A percentile compares a stretch with the other conserved stretches of the same genome.
phyloP scores from a whole-genome alignment of 345 rosid species.

The Clarkia xantiana region DNA sequence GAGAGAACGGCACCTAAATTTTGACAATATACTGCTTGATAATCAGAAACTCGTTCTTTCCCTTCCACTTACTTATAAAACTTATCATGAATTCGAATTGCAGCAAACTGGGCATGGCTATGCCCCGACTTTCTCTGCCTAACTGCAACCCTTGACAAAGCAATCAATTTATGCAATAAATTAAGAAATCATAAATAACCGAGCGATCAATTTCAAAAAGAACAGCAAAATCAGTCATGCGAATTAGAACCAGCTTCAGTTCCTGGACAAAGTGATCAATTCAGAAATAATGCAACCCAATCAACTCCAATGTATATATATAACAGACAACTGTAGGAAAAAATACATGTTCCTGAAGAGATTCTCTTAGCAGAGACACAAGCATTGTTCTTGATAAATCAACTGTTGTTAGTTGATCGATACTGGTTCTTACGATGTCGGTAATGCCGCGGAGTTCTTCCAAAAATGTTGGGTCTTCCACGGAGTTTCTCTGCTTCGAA shows the following conservation, averaged over 20 bases:
- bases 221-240: too few relatives aligned
- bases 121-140: conserved; percentile 43
- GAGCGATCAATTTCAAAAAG: too few relatives aligned
- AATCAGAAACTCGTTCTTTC: conserved; percentile 63
- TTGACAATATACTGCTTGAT: conserved; percentile 61
- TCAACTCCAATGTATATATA: conserved; percentile 1
- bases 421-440: conserved; percentile 47
- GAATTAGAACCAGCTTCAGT: too few relatives aligned
- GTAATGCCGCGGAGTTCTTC: conserved; percentile 75
- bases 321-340: background rate
- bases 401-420: conserved; percentile 46
- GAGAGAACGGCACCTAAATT: conserved; percentile 48
- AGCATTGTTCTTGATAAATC: conserved; percentile 67
- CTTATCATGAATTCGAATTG: conserved; percentile 69
- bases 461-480: conserved; percentile 31
- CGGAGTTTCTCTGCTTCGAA: conserved; percentile 30
- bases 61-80: conserved; percentile 82
- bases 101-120: conserved; percentile 69
- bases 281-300: conserved; percentile 2
- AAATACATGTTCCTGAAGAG: conserved; percentile 77
- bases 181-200: too few relatives aligned
- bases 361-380: conserved; percentile 56
- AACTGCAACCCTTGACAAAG: conserved; percentile 51
- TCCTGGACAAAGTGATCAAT: conserved; percentile 13
- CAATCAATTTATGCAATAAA: too few relatives aligned